Evolutionary conservation across 2,329 filamentous ascomycete species (phyloP).

Genomic region (Orbilia quercus): DNA sequence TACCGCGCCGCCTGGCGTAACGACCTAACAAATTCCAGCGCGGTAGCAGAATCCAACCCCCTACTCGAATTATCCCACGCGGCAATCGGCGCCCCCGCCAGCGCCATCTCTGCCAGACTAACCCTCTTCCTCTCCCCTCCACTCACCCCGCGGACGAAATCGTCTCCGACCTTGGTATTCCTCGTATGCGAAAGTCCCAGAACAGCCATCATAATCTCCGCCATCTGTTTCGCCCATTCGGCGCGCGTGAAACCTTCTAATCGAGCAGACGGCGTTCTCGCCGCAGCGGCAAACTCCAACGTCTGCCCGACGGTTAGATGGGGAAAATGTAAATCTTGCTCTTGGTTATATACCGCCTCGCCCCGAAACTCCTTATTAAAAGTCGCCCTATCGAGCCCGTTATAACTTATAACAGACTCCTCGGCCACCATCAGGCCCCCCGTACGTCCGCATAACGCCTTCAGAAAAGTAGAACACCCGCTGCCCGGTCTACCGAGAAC

Average conservation of each 20-base stretch:
- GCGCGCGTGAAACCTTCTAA: slow-evolving; percentile 34
- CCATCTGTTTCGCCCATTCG: slow-evolving; percentile 32
- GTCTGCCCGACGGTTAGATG: slow-evolving; percentile 68
- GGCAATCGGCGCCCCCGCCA: slow-evolving; percentile 70
- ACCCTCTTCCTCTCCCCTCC: slow-evolving; percentile 77
- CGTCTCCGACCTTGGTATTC: slow-evolving; percentile 76
- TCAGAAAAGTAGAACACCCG: slow-evolving; percentile 84
- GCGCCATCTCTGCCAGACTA: slow-evolving; percentile 74
- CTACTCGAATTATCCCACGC: slow-evolving; percentile 67
- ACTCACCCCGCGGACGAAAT: slow-evolving; percentile 74
- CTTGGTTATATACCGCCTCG: slow-evolving; percentile 67
- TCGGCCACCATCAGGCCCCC: slow-evolving; percentile 28
- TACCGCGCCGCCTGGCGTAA: slow-evolving; percentile 65
- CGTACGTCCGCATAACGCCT: slow-evolving; percentile 66
- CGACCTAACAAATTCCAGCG: slow-evolving; percentile 70
- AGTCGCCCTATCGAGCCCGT: slow-evolving; percentile 29
- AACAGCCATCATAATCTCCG: slow-evolving; percentile 70
- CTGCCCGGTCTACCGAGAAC: slow-evolving; percentile 82
- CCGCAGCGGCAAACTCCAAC: slow-evolving; percentile 64
- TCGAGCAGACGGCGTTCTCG: slow-evolving; percentile 34
- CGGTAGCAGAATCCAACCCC: slow-evolving; percentile 70
- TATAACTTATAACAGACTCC: slow-evolving; percentile 27
- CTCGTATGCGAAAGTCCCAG: slow-evolving; percentile 77
- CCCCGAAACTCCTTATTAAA: slow-evolving; percentile 64
- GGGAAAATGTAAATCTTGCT: slow-evolving; percentile 68